Percentiles rank a stretch among this genome's conserved stretches.
Evolutionary conservation across 257 asterid genomes (phyloP).

Genomic region (Mentha longifolia): DNA sequence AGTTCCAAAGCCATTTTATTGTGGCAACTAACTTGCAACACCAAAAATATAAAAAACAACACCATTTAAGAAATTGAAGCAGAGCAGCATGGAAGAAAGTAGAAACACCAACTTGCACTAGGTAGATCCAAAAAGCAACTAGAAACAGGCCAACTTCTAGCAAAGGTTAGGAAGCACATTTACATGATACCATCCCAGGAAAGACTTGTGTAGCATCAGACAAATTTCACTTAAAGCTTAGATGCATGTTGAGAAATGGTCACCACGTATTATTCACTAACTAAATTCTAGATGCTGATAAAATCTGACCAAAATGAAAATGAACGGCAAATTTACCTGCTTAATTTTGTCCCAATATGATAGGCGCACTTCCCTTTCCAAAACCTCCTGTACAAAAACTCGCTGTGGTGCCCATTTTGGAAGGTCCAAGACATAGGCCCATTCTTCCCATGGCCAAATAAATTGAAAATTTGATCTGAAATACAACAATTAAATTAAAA

Average conservation of each 20-base stretch:
- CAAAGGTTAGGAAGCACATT: conserved; percentile 1
- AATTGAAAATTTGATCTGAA: conserved; percentile 96
- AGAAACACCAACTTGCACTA: conserved; percentile 8
- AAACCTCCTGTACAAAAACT: conserved; percentile 94
- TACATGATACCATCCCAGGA: not conserved
- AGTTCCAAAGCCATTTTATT: not conserved
- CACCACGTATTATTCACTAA: not conserved
- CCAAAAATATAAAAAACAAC: not conserved
- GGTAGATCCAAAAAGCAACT: conserved; percentile 7
- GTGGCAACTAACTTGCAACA: not conserved
- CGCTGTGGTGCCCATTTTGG: conserved; percentile 99
- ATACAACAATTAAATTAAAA: conserved; percentile 16
- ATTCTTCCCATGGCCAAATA: conserved; percentile 99
- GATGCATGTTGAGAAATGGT: conserved; percentile 18
- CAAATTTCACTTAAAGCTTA: conserved; percentile 8
- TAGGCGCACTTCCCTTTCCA: conserved; percentile 97
- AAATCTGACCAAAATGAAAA: conserved; percentile 16
- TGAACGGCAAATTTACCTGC: conserved; percentile 59
- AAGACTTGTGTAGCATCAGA: not conserved
- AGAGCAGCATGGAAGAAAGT: conserved; percentile 9
- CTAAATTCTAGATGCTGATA: not conserved
- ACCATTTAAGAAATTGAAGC: conserved; percentile 8
- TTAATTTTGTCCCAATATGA: conserved; percentile 97
- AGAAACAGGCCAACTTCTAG: conserved; percentile 13
- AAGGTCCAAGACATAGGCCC: conserved; percentile 93